Evolutionary conservation across 129 eudicot genomes (phyloP).

Genomic region (Calendula officinalis): DNA sequence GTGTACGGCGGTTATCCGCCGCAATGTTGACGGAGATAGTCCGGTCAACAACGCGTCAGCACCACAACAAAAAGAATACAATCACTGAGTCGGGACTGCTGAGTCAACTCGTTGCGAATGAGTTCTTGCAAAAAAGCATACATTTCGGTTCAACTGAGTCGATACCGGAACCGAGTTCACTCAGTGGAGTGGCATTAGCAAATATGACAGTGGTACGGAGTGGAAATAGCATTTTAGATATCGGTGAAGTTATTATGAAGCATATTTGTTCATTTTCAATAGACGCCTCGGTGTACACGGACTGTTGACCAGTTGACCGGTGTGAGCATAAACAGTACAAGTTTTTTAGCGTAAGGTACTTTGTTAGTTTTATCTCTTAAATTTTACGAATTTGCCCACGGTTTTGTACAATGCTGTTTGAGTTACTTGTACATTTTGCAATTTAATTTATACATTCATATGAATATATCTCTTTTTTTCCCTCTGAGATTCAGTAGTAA

Average conservation of each 20-base stretch:
- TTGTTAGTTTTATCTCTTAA: conserved; percentile 2
- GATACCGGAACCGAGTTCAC: conserved; percentile 59
- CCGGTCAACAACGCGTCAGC: conserved; percentile 46
- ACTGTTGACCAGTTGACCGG: conserved; percentile 41
- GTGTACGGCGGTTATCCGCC: conserved; percentile 62
- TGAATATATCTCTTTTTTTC: not conserved
- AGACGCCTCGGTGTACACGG: conserved; percentile 64
- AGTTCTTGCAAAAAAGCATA: conserved; percentile 49
- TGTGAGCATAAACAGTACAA: conserved; percentile 8
- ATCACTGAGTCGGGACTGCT: conserved; percentile 61
- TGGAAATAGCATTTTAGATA: conserved; percentile 67
- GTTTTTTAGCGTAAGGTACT: conserved; percentile 28
- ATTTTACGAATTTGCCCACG: conserved; percentile 2
- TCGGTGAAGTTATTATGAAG: conserved; percentile 43
- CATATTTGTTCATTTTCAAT: conserved; percentile 60
- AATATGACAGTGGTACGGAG: conserved; percentile 46
- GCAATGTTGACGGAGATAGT: conserved; percentile 73
- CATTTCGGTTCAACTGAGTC: conserved; percentile 54
- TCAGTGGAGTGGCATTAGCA: conserved; percentile 36
- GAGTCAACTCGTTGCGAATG: conserved; percentile 67
- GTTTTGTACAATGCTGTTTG: conserved; percentile 16
- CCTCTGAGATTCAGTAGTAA: not conserved
- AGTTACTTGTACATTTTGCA: conserved; percentile 31
- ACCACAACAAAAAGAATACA: conserved; percentile 54
- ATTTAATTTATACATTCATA: conserved; percentile 12